phyloP scores from a whole-genome alignment of 208 protist species.

The Phytomonas francai region DNA sequence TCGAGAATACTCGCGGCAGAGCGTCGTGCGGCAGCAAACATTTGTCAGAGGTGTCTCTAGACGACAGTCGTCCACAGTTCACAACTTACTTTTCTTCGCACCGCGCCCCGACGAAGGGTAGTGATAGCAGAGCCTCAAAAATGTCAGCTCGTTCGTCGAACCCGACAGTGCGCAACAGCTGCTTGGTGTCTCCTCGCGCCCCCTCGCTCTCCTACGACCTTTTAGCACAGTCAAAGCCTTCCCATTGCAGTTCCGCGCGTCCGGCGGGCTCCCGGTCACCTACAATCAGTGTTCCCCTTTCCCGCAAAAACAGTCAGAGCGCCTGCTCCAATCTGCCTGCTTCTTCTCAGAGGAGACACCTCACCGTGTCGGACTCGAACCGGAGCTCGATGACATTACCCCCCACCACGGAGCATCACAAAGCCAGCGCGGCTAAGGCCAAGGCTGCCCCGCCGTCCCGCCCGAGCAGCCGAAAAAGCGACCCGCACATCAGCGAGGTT shows the following conservation, averaged over 20 bases:
- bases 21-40: conserved; percentile 7
- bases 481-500: background rate
- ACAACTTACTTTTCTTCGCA: background rate
- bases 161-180: background rate
- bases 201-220: background rate
- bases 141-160: background rate
- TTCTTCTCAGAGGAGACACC: background rate
- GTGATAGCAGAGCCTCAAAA: background rate
- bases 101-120: background rate
- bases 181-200: background rate
- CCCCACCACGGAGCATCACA: background rate
- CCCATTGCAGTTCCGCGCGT: background rate
- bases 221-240: background rate
- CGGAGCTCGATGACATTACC: background rate
- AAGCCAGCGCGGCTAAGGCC: background rate
- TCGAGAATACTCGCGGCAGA: background rate
- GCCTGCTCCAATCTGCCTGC: background rate
- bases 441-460: background rate
- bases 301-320: background rate
- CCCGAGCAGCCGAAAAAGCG: background rate
- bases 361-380: background rate
- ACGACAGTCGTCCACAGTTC: background rate
- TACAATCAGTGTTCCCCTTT: background rate
- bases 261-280: background rate
- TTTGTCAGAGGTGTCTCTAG: background rate